Conservation (phyloP, 2,329 filamentous ascomycete species). For the Colletotrichum sp. region DNA sequence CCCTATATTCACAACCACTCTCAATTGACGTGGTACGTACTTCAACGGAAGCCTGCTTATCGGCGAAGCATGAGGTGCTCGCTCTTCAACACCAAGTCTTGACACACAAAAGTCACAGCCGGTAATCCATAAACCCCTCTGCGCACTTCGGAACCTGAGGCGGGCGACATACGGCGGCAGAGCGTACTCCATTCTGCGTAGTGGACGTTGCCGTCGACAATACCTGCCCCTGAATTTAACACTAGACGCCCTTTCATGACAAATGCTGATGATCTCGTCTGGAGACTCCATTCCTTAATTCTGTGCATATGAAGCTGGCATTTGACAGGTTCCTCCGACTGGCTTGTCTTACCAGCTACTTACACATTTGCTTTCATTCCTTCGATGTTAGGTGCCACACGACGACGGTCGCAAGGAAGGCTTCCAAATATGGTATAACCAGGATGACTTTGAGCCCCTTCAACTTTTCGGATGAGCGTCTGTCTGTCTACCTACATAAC, state of each 20-base stretch:
- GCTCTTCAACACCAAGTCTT: not conserved
- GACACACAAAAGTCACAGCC: not conserved
- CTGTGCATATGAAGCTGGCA: accelerated
- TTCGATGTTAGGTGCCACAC: not conserved
- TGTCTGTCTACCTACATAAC: not conserved
- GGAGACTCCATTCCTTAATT: not conserved
- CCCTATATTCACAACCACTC: not conserved
- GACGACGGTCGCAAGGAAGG: not conserved
- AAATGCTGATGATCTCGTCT: not conserved
- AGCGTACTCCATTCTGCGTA: not conserved
- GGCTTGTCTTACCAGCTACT: not conserved
- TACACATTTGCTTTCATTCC: not conserved
- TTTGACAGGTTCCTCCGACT: not conserved
- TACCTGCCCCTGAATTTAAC: not conserved
- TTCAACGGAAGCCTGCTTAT: not conserved
- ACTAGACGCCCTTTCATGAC: not conserved
- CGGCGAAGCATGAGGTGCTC: not conserved
- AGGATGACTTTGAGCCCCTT: not conserved
- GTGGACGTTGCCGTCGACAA: not conserved
- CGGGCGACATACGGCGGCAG: not conserved
- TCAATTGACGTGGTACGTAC: not conserved
- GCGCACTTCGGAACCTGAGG: not conserved
- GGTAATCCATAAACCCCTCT: not conserved
- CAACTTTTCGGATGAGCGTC: not conserved
- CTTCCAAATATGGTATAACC: not conserved